A percentile compares a stretch with the other conserved stretches of the same genome.
These are phyloP conservation scores for Discostella stelligera DNA, from an alignment of 352 stramenopile genomes.

Conservation along the genomic window DNA sequence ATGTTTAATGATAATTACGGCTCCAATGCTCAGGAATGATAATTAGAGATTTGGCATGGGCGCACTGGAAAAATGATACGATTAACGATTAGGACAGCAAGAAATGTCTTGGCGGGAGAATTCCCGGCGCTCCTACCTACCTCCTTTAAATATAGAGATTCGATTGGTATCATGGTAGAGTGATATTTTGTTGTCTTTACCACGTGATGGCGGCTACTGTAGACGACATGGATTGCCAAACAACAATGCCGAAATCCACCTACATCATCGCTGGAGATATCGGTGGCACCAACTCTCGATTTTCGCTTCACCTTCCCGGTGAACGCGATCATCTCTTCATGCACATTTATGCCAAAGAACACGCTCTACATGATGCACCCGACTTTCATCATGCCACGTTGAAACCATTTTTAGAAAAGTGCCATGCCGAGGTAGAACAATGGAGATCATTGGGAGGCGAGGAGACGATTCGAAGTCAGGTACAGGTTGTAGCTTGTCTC, in stretches of 20 bases:
- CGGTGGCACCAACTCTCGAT: slow-evolving; percentile 94
- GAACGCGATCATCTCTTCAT: slow-evolving; percentile 47
- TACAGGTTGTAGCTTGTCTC: slow-evolving; percentile 79
- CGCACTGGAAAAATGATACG: no score
- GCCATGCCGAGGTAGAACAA: slow-evolving; percentile 80
- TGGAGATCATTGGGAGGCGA: slow-evolving; percentile 57
- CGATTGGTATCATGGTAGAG: no score
- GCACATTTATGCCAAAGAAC: slow-evolving; percentile 76
- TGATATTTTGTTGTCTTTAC: no score
- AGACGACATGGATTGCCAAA: neutral
- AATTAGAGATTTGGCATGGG: no score
- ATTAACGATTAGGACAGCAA: no score
- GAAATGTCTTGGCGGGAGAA: no score
- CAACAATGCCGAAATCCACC: slow-evolving; percentile 30
- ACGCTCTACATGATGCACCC: slow-evolving; percentile 50
- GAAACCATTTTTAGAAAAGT: slow-evolving; percentile 91
- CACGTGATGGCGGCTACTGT: neutral
- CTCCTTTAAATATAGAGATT: no score
- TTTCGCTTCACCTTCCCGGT: slow-evolving; percentile 75
- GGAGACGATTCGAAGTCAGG: slow-evolving; percentile 23
- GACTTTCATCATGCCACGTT: slow-evolving; percentile 82
- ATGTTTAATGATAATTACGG: no score
- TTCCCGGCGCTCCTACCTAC: no score
- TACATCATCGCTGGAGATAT: slow-evolving; percentile 88
- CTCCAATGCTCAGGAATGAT: no score